Conservation (phyloP, 2,329 filamentous ascomycete species). For the Talaromyces sp. region DNA sequence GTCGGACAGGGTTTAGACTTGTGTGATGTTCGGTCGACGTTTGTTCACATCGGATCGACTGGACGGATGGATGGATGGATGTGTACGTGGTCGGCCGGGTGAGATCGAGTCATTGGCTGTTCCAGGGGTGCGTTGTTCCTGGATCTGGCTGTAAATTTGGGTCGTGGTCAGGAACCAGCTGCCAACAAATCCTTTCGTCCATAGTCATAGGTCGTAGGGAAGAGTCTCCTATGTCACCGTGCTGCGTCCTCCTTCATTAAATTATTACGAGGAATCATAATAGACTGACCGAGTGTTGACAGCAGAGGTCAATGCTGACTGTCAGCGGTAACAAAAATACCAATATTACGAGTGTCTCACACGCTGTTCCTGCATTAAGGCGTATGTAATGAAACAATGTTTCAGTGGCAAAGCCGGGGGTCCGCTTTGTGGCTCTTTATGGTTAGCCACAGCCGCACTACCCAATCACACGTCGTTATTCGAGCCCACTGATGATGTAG, state of each 20-base stretch:
- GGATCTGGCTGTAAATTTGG: neutral
- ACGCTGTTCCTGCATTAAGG: neutral
- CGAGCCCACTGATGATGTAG: neutral
- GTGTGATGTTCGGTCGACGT: neutral
- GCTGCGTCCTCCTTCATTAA: neutral
- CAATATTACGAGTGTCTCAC: neutral
- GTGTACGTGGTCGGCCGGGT: neutral
- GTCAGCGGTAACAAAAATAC: neutral
- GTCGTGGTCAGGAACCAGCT: neutral
- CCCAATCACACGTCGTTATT: neutral
- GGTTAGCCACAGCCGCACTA: neutral
- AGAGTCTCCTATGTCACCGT: too few species aligned
- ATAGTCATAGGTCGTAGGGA: too few species aligned
- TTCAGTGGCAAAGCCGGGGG: constrained; percentile 1
- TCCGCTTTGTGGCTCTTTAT: constrained; percentile 6
- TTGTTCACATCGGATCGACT: neutral
- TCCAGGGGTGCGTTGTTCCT: neutral
- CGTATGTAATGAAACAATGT: neutral
- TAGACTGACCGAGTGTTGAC: too few species aligned
- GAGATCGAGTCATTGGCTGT: neutral
- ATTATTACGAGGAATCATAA: too few species aligned
- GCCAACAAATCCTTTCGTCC: too few species aligned
- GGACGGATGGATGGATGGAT: neutral
- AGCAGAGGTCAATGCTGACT: neutral
- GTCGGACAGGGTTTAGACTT: neutral